phyloP scores from a whole-genome alignment of 805 yeast species.

The Candida hungchunana region DNA sequence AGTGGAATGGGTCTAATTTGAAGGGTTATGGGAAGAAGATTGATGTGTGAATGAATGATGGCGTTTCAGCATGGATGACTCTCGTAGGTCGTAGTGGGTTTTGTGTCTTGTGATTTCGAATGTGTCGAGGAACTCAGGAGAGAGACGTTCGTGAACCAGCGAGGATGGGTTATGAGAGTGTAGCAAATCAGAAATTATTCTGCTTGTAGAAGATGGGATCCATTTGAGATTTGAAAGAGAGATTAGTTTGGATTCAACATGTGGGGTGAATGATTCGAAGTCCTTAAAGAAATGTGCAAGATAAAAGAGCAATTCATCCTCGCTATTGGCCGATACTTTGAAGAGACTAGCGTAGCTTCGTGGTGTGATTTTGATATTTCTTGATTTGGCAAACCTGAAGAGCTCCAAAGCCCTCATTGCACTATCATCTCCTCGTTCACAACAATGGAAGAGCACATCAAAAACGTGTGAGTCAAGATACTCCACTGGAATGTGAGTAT shows the following conservation, averaged over 20 bases:
- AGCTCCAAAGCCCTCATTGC: slow-evolving; percentile 11
- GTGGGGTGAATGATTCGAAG: not conserved
- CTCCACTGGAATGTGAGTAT: slow-evolving; percentile 8
- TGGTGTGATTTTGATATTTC: not conserved
- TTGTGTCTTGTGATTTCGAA: not conserved
- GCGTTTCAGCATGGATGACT: slow-evolving; percentile 7
- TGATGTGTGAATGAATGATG: slow-evolving; percentile 4
- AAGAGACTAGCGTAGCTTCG: slow-evolving; percentile 2
- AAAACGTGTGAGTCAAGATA: slow-evolving; percentile 4
- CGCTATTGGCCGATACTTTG: not conserved
- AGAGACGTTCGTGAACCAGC: no score
- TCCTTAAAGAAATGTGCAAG: slow-evolving; percentile 1
- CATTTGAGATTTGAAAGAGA: slow-evolving; percentile 1
- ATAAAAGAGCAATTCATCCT: slow-evolving; percentile 2
- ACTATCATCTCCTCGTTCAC: slow-evolving; percentile 16
- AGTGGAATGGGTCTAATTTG: slow-evolving; percentile 17
- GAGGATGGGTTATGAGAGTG: not conserved
- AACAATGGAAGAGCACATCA: slow-evolving; percentile 15
- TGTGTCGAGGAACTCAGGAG: not conserved
- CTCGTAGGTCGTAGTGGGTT: slow-evolving; percentile 10
- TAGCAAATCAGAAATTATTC: not conserved
- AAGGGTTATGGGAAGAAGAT: slow-evolving; percentile 2
- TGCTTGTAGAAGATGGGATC: slow-evolving; percentile 1
- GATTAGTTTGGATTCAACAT: slow-evolving; percentile 1
- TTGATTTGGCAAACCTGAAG: slow-evolving; percentile 6